These are phyloP conservation scores for Blumeria graminis DNA, from an alignment of 2,329 filamentous ascomycete genomes.

Conservation along the genomic window DNA sequence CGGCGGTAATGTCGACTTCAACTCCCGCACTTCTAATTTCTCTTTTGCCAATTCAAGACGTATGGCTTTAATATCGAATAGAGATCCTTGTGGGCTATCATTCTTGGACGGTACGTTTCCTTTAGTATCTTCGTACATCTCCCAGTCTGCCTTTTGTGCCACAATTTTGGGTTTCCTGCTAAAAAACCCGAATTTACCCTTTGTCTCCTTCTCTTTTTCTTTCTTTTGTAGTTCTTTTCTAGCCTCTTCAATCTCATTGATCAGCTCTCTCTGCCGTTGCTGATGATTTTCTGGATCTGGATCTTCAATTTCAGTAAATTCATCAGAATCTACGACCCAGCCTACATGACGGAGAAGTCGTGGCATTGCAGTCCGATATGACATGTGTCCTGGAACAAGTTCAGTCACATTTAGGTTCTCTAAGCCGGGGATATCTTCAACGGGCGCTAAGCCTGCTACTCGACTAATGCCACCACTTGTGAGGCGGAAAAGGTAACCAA, in stretches of 20 bases:
- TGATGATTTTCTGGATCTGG: slow-evolving; percentile 86
- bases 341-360: slow-evolving; percentile 65
- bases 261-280: slow-evolving; percentile 70
- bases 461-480: slow-evolving; percentile 80
- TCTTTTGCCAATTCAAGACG: slow-evolving; percentile 47
- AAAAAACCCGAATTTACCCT: slow-evolving; percentile 48
- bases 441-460: slow-evolving; percentile 57
- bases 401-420: slow-evolving; percentile 82
- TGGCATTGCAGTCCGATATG: slow-evolving; percentile 84
- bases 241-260: slow-evolving; percentile 90
- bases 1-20: slow-evolving; percentile 69
- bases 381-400: slow-evolving; percentile 79
- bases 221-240: slow-evolving; percentile 66
- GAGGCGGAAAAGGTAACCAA: slow-evolving; percentile 85
- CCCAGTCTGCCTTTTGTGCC: slow-evolving; percentile 68
- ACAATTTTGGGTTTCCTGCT: slow-evolving; percentile 50
- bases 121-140: slow-evolving; percentile 64
- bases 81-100: slow-evolving; percentile 22
- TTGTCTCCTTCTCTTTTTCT: slow-evolving; percentile 33
- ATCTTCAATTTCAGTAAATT: slow-evolving; percentile 92
- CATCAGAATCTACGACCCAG: slow-evolving; percentile 77
- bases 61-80: slow-evolving; percentile 94
- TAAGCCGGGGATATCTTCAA: slow-evolving; percentile 53
- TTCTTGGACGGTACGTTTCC: slow-evolving; percentile 16
- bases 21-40: slow-evolving; percentile 43